A percentile compares a stretch with the other conserved stretches of the same genome.
phyloP scores from a whole-genome alignment of 2,329 filamentous ascomycete genomes.

The Fusarium mundagurra region DNA sequence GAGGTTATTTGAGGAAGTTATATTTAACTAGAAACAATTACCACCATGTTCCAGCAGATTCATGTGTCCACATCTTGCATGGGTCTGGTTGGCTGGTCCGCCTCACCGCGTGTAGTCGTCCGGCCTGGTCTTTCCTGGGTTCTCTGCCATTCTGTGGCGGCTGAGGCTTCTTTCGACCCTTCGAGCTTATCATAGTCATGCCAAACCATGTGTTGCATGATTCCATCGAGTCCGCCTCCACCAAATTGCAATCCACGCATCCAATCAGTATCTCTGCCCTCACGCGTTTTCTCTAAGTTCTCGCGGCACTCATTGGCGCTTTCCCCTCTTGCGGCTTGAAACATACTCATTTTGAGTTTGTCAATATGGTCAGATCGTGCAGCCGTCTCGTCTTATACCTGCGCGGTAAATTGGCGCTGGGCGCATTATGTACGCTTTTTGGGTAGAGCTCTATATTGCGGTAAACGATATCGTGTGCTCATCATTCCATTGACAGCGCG shows the following conservation, averaged over 20 bases:
- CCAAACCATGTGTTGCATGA: background rate
- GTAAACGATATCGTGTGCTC: background rate
- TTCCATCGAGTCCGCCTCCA: background rate
- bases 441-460: background rate
- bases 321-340: background rate
- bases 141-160: background rate
- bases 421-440: too few species aligned
- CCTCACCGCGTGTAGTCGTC: too few species aligned
- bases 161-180: background rate
- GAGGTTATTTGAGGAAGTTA: rapidly evolving
- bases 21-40: background rate
- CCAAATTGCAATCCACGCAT: too few species aligned
- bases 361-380: background rate
- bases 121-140: too few species aligned
- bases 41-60: rapidly evolving
- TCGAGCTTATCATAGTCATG: background rate
- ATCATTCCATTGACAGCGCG: background rate
- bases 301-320: rapidly evolving
- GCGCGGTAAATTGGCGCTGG: background rate
- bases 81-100: too few species aligned
- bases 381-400: background rate
- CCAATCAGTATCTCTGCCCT: background rate
- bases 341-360: background rate
- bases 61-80: rapidly evolving
- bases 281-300: background rate